Conservation (phyloP, 2,329 filamentous ascomycete genomes). For the Penicillium sp. region DNA sequence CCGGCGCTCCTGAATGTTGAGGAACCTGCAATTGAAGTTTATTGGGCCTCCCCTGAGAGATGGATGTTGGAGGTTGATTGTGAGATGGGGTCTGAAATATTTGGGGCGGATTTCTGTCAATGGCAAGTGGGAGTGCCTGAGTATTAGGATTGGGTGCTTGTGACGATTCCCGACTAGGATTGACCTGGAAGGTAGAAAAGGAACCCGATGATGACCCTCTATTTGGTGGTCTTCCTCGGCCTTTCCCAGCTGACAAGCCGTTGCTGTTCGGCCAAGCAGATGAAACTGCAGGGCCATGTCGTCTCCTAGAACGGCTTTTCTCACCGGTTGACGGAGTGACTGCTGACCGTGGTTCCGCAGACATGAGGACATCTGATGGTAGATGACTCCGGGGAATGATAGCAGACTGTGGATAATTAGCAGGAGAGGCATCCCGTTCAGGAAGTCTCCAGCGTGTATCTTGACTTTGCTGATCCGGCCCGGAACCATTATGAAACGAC, state of each 20-base stretch:
- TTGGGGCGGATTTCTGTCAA: conserved; percentile 40
- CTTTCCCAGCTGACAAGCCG: conserved; percentile 64
- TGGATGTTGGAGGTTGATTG: conserved; percentile 30
- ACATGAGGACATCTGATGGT: conserved; percentile 32
- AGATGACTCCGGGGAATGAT: conserved; percentile 59
- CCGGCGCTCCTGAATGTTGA: conserved; percentile 40
- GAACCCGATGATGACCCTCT: conserved; percentile 65
- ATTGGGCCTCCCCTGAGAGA: conserved; percentile 31
- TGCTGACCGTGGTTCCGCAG: conserved; percentile 67
- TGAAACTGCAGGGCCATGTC: conserved; percentile 83
- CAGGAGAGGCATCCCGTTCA: conserved; percentile 60
- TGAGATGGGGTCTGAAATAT: conserved; percentile 21
- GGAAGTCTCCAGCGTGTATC: conserved; percentile 51
- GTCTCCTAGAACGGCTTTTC: conserved; percentile 50
- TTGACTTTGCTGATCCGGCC: conserved; percentile 28
- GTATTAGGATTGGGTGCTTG: conserved; percentile 44
- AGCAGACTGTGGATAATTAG: conserved; percentile 76
- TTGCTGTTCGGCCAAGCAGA: conserved; percentile 80
- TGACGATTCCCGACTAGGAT: conserved; percentile 53
- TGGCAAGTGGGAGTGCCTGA: conserved; percentile 42
- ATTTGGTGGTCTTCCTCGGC: conserved; percentile 76
- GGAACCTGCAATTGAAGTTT: conserved; percentile 48
- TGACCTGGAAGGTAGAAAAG: conserved; percentile 68
- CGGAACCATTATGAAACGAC: conserved; percentile 43
- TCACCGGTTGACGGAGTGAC: conserved; percentile 60